Conservation (phyloP, 2,329 filamentous ascomycete species). For the Beauveria pseudobassiana region DNA sequence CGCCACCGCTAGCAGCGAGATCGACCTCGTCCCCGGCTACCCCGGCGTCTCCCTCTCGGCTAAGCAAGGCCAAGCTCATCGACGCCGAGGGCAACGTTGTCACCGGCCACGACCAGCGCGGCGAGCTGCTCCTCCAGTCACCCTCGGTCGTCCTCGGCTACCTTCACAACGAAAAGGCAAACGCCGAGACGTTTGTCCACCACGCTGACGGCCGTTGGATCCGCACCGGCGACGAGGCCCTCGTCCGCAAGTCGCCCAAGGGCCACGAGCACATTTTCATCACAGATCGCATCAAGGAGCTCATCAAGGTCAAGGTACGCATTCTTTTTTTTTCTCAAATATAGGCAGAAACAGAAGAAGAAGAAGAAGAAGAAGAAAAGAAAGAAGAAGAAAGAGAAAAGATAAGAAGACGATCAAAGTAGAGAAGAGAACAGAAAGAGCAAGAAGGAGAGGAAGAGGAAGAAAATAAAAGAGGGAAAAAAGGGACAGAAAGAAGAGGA, state of each 20-base stretch:
- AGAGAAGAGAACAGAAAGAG: neutral
- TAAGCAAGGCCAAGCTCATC: conserved; percentile 56
- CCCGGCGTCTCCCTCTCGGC: conserved; percentile 59
- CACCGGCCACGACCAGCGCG: conserved; percentile 61
- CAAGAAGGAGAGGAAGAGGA: neutral
- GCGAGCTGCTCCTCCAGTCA: conserved; percentile 72
- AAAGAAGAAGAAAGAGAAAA: neutral
- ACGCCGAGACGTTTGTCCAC: conserved; percentile 65
- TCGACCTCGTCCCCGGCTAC: conserved; percentile 61
- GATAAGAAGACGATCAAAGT: neutral
- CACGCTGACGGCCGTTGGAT: conserved; percentile 67
- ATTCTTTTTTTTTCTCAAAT: neutral
- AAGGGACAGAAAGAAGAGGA: neutral
- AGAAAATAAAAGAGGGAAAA: no score
- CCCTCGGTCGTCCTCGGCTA: conserved; percentile 78
- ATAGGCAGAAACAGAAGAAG: neutral
- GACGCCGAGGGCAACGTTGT: conserved; percentile 61
- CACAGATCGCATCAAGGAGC: conserved; percentile 64
- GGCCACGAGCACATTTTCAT: conserved; percentile 79
- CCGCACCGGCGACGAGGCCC: conserved; percentile 77
- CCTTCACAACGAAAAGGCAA: conserved; percentile 78
- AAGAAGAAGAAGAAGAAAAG: neutral
- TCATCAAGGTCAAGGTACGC: conserved; percentile 68
- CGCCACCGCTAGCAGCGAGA: conserved; percentile 46
- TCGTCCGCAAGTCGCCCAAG: conserved; percentile 54